Evolutionary conservation across 2,329 filamentous ascomycete species (phyloP).

Genomic region (Aspergillus sp.): DNA sequence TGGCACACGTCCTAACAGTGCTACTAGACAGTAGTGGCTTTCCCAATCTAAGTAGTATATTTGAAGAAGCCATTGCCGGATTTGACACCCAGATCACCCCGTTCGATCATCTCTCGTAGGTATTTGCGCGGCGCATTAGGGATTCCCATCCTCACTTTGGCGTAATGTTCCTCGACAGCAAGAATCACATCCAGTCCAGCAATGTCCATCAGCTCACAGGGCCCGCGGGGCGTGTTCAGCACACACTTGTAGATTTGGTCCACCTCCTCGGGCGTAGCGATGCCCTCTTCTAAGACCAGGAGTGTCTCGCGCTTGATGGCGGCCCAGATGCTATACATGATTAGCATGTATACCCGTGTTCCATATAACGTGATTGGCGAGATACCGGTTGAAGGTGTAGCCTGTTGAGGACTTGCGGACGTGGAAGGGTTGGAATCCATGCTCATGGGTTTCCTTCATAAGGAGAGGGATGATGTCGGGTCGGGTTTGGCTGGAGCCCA

Average conservation of each 20-base stretch:
- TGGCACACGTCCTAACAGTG: background rate
- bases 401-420: conserved; percentile 41
- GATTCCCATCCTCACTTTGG: conserved; percentile 1
- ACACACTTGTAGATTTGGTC: conserved; percentile 42
- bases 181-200: conserved; percentile 45
- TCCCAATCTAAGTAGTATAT: background rate
- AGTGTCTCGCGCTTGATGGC: conserved; percentile 47
- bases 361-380: background rate
- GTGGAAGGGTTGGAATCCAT: conserved; percentile 42
- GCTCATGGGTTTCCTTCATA: conserved; percentile 28
- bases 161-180: conserved; percentile 45
- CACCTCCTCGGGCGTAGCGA: conserved; percentile 39
- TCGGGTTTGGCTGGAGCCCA: conserved; percentile 39
- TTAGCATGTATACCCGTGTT: background rate
- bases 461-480: conserved; percentile 32
- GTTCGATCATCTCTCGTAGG: conserved; percentile 5
- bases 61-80: conserved; percentile 9
- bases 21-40: background rate
- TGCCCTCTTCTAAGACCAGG: conserved; percentile 36
- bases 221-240: conserved; percentile 38
- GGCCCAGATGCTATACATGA: conserved; percentile 40
- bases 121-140: conserved; percentile 3
- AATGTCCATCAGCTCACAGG: conserved; percentile 45
- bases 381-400: conserved; percentile 44
- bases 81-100: conserved; percentile 5